These are phyloP conservation scores for Persicaria maculosa DNA, from an alignment of 148 eudicot species.

Conservation along the genomic window DNA sequence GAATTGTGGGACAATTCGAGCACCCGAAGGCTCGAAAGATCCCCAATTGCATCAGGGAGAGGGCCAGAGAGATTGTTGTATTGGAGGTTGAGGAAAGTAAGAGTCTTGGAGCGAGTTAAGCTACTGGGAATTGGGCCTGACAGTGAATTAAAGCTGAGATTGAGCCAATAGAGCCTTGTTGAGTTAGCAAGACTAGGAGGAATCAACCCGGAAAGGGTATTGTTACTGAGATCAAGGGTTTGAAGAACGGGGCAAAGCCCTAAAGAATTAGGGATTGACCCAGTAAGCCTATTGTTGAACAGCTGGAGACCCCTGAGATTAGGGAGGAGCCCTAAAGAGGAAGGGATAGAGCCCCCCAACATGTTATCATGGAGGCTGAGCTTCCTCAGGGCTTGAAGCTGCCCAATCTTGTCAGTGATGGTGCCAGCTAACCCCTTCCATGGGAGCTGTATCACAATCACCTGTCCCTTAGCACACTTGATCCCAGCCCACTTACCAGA, in stretches of 20 bases:
- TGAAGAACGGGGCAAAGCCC: slow-evolving; percentile 55
- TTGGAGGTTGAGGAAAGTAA: slow-evolving; percentile 45
- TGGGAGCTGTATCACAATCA: slow-evolving; percentile 79
- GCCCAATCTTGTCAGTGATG: slow-evolving; percentile 49
- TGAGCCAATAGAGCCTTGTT: slow-evolving; percentile 55
- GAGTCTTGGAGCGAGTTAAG: slow-evolving; percentile 34
- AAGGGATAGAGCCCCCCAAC: slow-evolving; percentile 57
- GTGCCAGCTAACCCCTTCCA: slow-evolving; percentile 64
- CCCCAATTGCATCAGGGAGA: slow-evolving; percentile 39
- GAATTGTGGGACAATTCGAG: slow-evolving; percentile 52
- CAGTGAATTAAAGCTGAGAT: slow-evolving; percentile 61
- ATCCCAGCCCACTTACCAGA: slow-evolving; percentile 78
- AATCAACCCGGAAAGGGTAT: slow-evolving; percentile 46
- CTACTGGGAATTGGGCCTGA: slow-evolving; percentile 48
- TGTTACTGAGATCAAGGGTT: slow-evolving; percentile 60
- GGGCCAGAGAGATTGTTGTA: slow-evolving; percentile 53
- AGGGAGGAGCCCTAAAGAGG: slow-evolving; percentile 53
- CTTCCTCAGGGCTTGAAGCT: slow-evolving; percentile 66
- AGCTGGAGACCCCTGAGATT: slow-evolving; percentile 75
- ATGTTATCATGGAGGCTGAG: slow-evolving; percentile 80
- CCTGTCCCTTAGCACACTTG: slow-evolving; percentile 86
- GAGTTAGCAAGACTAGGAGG: slow-evolving; percentile 50
- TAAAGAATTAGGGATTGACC: slow-evolving; percentile 63
- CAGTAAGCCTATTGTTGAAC: slow-evolving; percentile 56
- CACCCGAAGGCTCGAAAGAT: slow-evolving; percentile 33